Base-by-base conservation (phyloP, 164 flowering plant genomes). In the Annona squamosa region DNA sequence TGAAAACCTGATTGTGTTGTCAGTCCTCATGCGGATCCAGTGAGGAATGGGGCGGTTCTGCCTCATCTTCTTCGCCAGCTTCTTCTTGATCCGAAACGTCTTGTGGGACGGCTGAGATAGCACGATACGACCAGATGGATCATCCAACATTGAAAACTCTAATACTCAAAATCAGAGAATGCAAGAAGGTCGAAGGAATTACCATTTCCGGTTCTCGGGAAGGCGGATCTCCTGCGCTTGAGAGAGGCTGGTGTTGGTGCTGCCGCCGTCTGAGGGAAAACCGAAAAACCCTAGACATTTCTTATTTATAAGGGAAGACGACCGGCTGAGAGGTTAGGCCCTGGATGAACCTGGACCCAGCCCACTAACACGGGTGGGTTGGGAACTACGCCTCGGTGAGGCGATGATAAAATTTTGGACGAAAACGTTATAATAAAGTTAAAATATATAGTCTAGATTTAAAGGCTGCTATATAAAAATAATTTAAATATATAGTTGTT, bases 1-100 rank as follows among this genome's bases (percentile, higher is more conserved):
- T 64, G 43, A 41, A 1, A 12, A 74, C 77, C 77, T 75, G 59
- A 75, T 75, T 65, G 77, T 75, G 65, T 75, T 75, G 69, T 75
- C 77, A 43, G 77, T 75, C 77, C 77, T 64, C 77, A 75, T 75
- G 48, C 77, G 67, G 65, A 75, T 75, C 77, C 77, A 75, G 52
- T 75, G 77, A 41, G 77, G 77, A 67, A 75, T 75, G 42, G 77
- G 77, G 70, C 77, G 64, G 42, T 75, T 75, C 63, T 75, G 77
- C 77, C 77, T 70, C 77, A 75, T 75, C 74, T 75, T 75, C 73
- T 75, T 75, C 48, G 77, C 77, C 52, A 75, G 73, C 77, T 75
- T 75, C 77, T 75, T 75, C 77, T 75, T 75, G 73, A 75, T 75
- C n/a, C n/a, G 41, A 73, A 75, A 75, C 3, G 77, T 75, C 73